A percentile compares a stretch with the other conserved stretches of the same genome.
phyloP scores from a whole-genome alignment of 371 early-diverging fungal species.

The Chytridium lagenaria region DNA sequence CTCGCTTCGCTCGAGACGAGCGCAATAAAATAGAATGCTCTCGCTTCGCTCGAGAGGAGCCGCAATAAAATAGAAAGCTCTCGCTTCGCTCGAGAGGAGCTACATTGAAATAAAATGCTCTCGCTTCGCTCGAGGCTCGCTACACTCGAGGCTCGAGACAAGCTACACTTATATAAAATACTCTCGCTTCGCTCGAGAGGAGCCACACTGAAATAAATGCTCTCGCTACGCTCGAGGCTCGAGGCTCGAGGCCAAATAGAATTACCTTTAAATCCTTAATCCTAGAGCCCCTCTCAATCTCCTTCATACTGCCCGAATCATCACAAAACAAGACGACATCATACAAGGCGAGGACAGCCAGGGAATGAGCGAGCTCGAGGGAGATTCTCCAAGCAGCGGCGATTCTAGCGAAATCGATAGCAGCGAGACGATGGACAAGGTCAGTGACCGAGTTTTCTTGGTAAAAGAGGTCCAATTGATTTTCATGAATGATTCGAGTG shows the following conservation, averaged over 20 bases:
- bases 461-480: neutral
- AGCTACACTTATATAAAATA: too few relatives aligned
- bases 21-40: too few relatives aligned
- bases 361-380: neutral
- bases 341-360: neutral
- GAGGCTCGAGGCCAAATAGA: neutral
- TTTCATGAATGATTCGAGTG: neutral
- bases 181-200: too few relatives aligned
- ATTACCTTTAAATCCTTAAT: conserved; percentile 37
- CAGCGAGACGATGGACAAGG: neutral
- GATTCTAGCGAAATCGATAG: neutral
- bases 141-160: too few relatives aligned
- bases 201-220: too few relatives aligned
- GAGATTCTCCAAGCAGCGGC: neutral
- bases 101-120: too few relatives aligned
- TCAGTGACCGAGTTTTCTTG: neutral
- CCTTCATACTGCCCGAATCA: conserved; percentile 44
- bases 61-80: too few relatives aligned
- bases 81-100: too few relatives aligned
- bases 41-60: too few relatives aligned
- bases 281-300: conserved; percentile 37
- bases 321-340: conserved; percentile 34
- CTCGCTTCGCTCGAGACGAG: too few relatives aligned
- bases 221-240: too few relatives aligned
- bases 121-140: too few relatives aligned